These are phyloP conservation scores for Penstemon newberryi DNA, from an alignment of 257 asterid species.

Conservation along the genomic window DNA sequence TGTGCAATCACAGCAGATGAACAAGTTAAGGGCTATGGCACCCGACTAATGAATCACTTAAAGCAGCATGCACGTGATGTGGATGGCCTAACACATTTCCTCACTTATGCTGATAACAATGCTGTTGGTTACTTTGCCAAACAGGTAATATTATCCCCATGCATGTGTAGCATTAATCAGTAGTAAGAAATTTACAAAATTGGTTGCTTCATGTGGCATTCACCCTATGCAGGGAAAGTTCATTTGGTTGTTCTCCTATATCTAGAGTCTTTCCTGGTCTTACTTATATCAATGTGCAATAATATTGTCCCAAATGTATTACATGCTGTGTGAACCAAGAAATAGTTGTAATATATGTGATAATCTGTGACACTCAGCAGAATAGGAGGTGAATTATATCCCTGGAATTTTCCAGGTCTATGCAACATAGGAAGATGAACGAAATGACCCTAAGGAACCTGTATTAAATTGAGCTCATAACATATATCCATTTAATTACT, in stretches of 20 bases:
- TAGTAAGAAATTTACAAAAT: slow-evolving; percentile 15
- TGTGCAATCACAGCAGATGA: slow-evolving; percentile 97
- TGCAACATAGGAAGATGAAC: neutral
- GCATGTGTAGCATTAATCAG: neutral
- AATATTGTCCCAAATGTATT: neutral
- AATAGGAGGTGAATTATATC: neutral
- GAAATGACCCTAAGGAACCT: neutral
- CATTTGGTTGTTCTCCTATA: slow-evolving; percentile 4
- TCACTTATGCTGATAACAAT: slow-evolving; percentile 97
- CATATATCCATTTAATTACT: neutral
- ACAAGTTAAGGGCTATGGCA: slow-evolving; percentile 98
- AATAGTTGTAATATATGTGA: slow-evolving; percentile 1
- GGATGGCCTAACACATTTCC: slow-evolving; percentile 92
- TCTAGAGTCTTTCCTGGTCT: neutral
- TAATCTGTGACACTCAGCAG: neutral
- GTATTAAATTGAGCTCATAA: neutral
- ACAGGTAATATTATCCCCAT: slow-evolving; percentile 53
- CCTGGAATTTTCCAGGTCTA: slow-evolving; percentile 13
- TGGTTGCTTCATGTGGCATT: slow-evolving; percentile 11
- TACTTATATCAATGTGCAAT: slow-evolving; percentile 8
- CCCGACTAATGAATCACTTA: slow-evolving; percentile 96
- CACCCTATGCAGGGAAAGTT: neutral
- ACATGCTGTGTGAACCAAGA: neutral
- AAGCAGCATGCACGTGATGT: slow-evolving; percentile 97
- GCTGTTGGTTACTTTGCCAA: slow-evolving; percentile 99